These are phyloP conservation scores for Endoconidiophora laricicola DNA, from an alignment of 2,329 filamentous ascomycete genomes.

Conservation along the genomic window DNA sequence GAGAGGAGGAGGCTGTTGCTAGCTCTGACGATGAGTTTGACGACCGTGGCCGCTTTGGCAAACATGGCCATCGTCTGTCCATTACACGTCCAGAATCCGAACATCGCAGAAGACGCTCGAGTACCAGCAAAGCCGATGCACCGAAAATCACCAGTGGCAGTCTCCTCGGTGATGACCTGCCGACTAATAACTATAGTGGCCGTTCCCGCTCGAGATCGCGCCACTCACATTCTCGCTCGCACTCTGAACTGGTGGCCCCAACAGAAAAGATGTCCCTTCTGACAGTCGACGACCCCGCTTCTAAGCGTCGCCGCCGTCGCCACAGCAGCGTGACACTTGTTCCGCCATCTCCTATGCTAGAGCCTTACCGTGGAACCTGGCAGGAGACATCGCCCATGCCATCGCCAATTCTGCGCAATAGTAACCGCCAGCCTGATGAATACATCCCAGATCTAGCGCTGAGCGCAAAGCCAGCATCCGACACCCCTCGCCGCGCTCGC, in stretches of 20 bases:
- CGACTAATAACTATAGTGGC: not conserved
- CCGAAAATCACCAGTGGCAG: not conserved
- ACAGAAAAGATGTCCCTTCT: conserved; percentile 35
- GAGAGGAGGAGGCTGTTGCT: conserved; percentile 7
- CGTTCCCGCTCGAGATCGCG: not conserved
- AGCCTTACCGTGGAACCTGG: conserved; percentile 86
- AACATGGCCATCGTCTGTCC: not conserved
- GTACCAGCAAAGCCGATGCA: not conserved
- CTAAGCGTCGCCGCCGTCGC: conserved; percentile 17
- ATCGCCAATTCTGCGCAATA: conserved; percentile 40
- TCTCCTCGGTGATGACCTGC: conserved; percentile 7
- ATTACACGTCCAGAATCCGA: not conserved
- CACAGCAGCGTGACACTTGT: conserved; percentile 17
- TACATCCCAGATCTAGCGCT: conserved; percentile 26
- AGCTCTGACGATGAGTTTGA: conserved; percentile 8
- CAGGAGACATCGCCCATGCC: conserved; percentile 93
- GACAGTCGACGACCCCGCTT: conserved; percentile 26
- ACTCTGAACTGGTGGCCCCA: conserved; percentile 23
- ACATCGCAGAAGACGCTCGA: conserved; percentile 4
- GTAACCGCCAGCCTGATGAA: conserved; percentile 17
- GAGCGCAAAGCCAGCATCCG: conserved; percentile 15
- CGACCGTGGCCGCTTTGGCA: not conserved
- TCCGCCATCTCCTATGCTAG: conserved; percentile 69
- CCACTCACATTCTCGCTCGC: conserved; percentile 8
- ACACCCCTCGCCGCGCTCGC: conserved; percentile 37